phyloP scores from a whole-genome alignment of 371 early-diverging fungal species.

The Dichotomocladium elegans region DNA sequence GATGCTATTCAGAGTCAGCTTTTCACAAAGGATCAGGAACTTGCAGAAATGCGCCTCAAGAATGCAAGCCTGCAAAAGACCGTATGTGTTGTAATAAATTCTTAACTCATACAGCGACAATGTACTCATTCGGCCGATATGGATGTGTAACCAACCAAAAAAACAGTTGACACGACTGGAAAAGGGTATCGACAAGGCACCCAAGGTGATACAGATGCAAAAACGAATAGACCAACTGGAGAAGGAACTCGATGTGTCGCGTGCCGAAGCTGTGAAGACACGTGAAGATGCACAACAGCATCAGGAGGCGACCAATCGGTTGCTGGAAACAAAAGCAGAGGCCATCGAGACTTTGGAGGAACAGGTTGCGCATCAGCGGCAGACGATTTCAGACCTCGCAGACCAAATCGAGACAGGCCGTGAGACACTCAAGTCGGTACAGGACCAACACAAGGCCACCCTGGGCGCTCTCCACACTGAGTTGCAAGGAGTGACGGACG shows the following conservation, averaged over 20 bases:
- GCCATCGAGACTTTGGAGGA: conserved; percentile 3
- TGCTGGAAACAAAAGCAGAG: conserved; percentile 17
- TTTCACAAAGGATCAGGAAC: conserved; percentile 25
- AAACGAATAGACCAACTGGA: conserved; percentile 26
- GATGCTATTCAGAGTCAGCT: conserved; percentile 12
- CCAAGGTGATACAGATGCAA: conserved; percentile 22
- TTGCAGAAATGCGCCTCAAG: conserved; percentile 30
- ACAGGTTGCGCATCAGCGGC: conserved; percentile 6
- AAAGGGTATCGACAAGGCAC: conserved; percentile 18
- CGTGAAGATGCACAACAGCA: conserved; percentile 4
- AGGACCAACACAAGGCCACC: conserved; percentile 2
- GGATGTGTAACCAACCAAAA: too few relatives aligned
- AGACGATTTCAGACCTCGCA: conserved; percentile 1
- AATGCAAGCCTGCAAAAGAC: conserved; percentile 29
- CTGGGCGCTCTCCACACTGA: conserved; percentile 2
- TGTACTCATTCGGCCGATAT: too few relatives aligned
- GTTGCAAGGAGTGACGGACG: not conserved
- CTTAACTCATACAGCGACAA: too few relatives aligned
- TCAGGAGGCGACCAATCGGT: not conserved
- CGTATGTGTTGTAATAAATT: too few relatives aligned
- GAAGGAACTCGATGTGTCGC: conserved; percentile 7
- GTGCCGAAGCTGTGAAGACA: conserved; percentile 1
- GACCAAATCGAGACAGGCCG: conserved; percentile 1
- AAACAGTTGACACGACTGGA: conserved; percentile 23
- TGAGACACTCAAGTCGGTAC: not conserved